phyloP scores from a whole-genome alignment of 106 monocot genomes.

The Allium sativum region DNA sequence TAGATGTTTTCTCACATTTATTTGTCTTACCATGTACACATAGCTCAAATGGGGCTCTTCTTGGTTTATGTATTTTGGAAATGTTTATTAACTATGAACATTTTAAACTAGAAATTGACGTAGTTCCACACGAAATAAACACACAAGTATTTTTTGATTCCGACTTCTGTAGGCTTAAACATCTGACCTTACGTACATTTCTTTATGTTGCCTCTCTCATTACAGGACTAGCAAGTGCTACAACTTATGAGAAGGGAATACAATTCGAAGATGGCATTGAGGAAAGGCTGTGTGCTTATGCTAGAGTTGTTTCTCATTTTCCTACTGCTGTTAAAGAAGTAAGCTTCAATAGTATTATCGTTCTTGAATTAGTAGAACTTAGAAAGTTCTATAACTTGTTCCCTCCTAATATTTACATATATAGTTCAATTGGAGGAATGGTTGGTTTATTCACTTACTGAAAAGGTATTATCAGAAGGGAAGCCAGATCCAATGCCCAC shows the following conservation, averaged over 20 bases:
- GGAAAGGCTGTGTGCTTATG: constrained; percentile 80
- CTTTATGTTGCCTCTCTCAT: constrained; percentile 60
- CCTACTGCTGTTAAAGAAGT: constrained; percentile 95
- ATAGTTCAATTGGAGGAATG: constrained; percentile 99
- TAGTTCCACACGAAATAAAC: too few relatives aligned
- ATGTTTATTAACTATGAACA: neutral
- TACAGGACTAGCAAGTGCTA: constrained; percentile 57
- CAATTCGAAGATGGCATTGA: constrained; percentile 63
- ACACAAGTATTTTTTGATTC: too few relatives aligned
- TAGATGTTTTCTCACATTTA: too few relatives aligned
- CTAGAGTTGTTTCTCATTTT: constrained; percentile 84
- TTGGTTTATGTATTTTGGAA: neutral
- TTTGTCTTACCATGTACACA: too few relatives aligned
- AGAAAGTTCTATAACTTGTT: neutral
- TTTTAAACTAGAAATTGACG: too few relatives aligned
- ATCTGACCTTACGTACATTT: neutral
- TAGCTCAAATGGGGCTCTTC: too few relatives aligned
- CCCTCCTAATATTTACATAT: neutral
- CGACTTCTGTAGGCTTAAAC: too few relatives aligned
- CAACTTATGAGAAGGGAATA: constrained; percentile 55
- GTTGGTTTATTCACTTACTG: constrained; percentile 79
- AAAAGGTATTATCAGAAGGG: constrained; percentile 70
- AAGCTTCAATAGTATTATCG: neutral
- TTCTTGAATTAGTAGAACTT: neutral
- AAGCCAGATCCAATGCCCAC: constrained; percentile 84